phyloP scores from a whole-genome alignment of 306 rosid genomes.

The Malus asiatica region DNA sequence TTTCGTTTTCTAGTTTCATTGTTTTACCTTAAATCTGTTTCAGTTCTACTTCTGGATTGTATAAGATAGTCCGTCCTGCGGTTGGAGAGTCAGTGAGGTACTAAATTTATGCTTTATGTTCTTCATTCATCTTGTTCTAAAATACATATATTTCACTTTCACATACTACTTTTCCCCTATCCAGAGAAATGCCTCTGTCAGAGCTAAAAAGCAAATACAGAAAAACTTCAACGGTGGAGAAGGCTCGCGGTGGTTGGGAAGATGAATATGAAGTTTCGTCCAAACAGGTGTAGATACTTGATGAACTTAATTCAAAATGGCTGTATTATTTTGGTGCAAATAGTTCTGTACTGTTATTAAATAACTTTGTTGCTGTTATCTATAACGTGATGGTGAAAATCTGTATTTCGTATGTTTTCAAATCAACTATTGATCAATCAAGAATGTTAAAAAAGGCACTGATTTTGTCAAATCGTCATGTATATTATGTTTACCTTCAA shows the following conservation, averaged over 20 bases:
- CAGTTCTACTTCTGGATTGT: conserved; percentile 79
- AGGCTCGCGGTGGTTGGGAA: conserved; percentile 86
- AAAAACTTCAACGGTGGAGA: conserved; percentile 69
- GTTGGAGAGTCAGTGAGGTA: conserved; percentile 96
- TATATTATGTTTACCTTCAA: background rate
- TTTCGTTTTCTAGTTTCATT: conserved; percentile 5
- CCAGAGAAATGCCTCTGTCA: conserved; percentile 86
- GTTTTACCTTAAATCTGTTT: conserved; percentile 21
- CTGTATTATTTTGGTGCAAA: background rate
- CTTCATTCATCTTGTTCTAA: conserved; percentile 10
- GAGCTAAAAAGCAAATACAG: conserved; percentile 83
- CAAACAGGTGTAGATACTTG: conserved; percentile 61
- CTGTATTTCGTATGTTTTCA: background rate
- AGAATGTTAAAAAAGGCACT: background rate
- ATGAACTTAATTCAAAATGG: conserved; percentile 7
- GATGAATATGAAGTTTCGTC: conserved; percentile 89
- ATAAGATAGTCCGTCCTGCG: conserved; percentile 88
- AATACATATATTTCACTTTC: background rate
- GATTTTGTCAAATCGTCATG: background rate
- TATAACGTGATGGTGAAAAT: background rate
- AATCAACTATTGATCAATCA: background rate
- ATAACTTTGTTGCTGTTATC: background rate
- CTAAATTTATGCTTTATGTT: conserved; percentile 7
- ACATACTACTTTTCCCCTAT: conserved; percentile 5
- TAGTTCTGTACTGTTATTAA: background rate